Percentiles rank a stretch among this genome's conserved stretches.
These are phyloP conservation scores for Colletotrichum zoysiae DNA, from an alignment of 2,329 filamentous ascomycete genomes.

Conservation along the genomic window DNA sequence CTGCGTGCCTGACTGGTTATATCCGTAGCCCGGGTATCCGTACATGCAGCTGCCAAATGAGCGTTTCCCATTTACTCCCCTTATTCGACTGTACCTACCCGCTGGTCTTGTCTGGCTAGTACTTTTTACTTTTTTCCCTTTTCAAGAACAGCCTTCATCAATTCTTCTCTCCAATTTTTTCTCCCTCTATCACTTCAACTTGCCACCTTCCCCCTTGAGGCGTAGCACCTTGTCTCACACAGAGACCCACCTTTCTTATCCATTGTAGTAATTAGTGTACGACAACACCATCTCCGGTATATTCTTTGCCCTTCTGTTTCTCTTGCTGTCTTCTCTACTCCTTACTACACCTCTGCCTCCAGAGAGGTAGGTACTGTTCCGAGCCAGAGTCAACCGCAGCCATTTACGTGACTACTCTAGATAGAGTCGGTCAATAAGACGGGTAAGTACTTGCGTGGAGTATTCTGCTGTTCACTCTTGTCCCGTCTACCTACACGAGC, in stretches of 20 bases:
- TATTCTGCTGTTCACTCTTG: background rate
- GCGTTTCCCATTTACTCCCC: background rate
- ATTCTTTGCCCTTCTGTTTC: background rate
- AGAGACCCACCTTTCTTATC: background rate
- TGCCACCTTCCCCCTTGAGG: background rate
- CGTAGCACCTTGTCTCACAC: background rate
- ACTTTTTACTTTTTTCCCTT: constrained; percentile 1
- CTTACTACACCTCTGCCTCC: background rate
- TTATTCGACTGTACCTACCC: background rate
- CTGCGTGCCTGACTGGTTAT: background rate
- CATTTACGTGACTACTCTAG: background rate
- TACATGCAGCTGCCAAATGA: constrained; percentile 36
- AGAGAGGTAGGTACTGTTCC: background rate
- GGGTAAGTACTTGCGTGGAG: constrained; percentile 10
- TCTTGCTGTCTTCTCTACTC: background rate
- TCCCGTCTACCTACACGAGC: background rate
- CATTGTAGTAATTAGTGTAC: background rate
- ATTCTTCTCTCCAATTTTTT: background rate
- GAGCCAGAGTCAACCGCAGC: background rate
- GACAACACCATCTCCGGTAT: background rate
- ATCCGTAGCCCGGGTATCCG: background rate
- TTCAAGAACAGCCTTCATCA: constrained; percentile 1
- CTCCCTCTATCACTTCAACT: background rate
- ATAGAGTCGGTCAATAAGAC: background rate
- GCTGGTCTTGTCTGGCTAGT: background rate